phyloP scores from a whole-genome alignment of 23 red algal species.

The Gracilaria gracilis region DNA sequence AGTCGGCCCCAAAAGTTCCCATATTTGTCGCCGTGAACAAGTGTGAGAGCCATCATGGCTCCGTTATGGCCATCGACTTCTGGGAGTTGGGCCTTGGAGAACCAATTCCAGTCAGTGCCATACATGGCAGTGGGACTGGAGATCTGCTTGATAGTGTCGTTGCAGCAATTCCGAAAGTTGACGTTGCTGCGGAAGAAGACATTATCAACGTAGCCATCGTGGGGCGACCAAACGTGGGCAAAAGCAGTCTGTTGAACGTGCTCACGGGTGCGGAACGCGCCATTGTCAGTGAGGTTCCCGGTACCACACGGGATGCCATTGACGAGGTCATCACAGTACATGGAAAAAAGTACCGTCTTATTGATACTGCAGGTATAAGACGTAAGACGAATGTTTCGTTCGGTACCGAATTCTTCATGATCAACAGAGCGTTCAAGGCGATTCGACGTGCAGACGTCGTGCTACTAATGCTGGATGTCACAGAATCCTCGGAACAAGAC shows the following conservation, averaged over 20 bases:
- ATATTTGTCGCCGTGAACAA: slow-evolving; percentile 94
- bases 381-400: slow-evolving; percentile 86
- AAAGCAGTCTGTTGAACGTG: slow-evolving; percentile 91
- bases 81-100: slow-evolving; percentile 93
- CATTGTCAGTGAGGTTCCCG: slow-evolving; percentile 96
- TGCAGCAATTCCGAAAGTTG: slow-evolving; percentile 52
- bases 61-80: slow-evolving; percentile 82
- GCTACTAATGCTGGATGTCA: slow-evolving; percentile 87
- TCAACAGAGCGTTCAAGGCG: slow-evolving; percentile 96
- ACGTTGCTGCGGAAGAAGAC: slow-evolving; percentile 53
- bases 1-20: slow-evolving; percentile 44
- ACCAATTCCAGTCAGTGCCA: slow-evolving; percentile 84
- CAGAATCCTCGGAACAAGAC: slow-evolving; percentile 89
- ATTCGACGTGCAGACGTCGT: slow-evolving; percentile 96
- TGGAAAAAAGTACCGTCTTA: slow-evolving; percentile 77
- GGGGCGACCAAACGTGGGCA: slow-evolving; percentile 95
- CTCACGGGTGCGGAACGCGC: slow-evolving; percentile 69
- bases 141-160: slow-evolving; percentile 86
- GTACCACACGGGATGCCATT: slow-evolving; percentile 96
- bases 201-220: slow-evolving; percentile 92
- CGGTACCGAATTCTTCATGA: slow-evolving; percentile 99
- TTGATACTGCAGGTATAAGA: slow-evolving; percentile 98
- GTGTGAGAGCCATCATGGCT: slow-evolving; percentile 86
- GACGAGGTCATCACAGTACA: slow-evolving; percentile 82
- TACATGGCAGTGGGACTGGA: slow-evolving; percentile 93